These are phyloP conservation scores for Cryptomeria japonica DNA, from an alignment of 75 land plant genomes.

Conservation along the genomic window DNA sequence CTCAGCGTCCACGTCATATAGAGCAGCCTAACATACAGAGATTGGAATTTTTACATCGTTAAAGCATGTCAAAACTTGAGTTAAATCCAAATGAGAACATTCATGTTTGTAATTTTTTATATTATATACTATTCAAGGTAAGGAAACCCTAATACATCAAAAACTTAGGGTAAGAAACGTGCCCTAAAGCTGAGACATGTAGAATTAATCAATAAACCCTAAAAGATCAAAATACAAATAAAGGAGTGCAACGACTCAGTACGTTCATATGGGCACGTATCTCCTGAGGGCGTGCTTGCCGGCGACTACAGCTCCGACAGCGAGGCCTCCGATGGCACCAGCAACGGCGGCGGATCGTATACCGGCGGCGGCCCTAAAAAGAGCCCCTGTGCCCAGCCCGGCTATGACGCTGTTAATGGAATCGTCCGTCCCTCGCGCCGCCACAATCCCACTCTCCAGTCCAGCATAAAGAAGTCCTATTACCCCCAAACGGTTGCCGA, in stretches of 20 bases:
- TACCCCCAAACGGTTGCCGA: constrained; percentile 75
- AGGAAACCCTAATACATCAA: neutral
- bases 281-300: constrained; percentile 71
- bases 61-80: no score
- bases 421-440: constrained; percentile 62
- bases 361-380: constrained; percentile 79
- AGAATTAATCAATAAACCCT: neutral
- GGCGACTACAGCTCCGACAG: constrained; percentile 58
- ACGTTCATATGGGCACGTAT: constrained; percentile 58
- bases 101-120: no score
- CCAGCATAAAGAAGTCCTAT: constrained; percentile 83
- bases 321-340: constrained; percentile 82
- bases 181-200: neutral
- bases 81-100: no score
- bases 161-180: neutral
- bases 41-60: no score
- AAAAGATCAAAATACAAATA: neutral
- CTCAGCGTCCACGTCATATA: no score
- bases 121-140: no score
- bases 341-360: constrained; percentile 83
- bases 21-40: no score
- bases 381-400: constrained; percentile 82
- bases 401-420: constrained; percentile 62
- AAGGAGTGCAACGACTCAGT: neutral
- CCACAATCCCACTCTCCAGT: constrained; percentile 60